Base-by-base conservation (phyloP, 2,329 filamentous ascomycete species). In the Colletotrichum euphorbiae region DNA sequence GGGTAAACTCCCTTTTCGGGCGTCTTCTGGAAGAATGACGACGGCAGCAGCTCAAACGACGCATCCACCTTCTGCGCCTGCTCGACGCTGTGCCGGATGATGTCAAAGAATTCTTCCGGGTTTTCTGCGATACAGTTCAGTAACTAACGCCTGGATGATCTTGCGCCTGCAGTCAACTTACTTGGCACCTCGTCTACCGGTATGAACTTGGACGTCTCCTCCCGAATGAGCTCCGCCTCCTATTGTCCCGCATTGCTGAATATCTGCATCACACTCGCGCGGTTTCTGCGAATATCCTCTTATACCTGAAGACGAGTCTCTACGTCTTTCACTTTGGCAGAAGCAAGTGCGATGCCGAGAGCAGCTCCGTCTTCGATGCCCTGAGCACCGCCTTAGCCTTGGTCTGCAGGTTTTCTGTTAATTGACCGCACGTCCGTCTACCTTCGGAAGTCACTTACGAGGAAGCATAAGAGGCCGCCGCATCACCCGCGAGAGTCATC, bases 401-500 rank as follows among this genome's bases (percentile, higher is more conserved):
- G 80, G 64, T 80, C 79, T 78, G 54, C 8, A 28, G 28, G 1
- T 19, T n/a, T 13, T 1, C 17, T 19, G 3, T 48, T 11, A 11
- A 4, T n/a, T 6, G 7, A 8, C 21, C 9, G 2, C n/a, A 2
- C 1, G 45, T 33, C 9, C 15, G 7, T 8, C 28, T 24, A 12
- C 1, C 13, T 2, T 13, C 2, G 12, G 9, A 8, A 1, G 9
- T 13, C 12, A 74, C 75, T 46, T 57, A 79, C 78, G 77, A 2
- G 78, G 78, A 11, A 80, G 73, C 75, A 79, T 80, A 0, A 77
- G 78, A 64, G 80, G 79, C 1, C 1, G 79, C 78, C 0, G 79
- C 77, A 43, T 81, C 79, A 4, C 79, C 79, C 6, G 75, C 74
- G 6, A 80, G 71, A 3, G 74, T 69, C 67, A 81, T 59, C 13